Percentiles rank a stretch among this genome's conserved stretches.
phyloP scores from a whole-genome alignment of 495 filamentous ascomycete species.

The Xylaria sp. region DNA sequence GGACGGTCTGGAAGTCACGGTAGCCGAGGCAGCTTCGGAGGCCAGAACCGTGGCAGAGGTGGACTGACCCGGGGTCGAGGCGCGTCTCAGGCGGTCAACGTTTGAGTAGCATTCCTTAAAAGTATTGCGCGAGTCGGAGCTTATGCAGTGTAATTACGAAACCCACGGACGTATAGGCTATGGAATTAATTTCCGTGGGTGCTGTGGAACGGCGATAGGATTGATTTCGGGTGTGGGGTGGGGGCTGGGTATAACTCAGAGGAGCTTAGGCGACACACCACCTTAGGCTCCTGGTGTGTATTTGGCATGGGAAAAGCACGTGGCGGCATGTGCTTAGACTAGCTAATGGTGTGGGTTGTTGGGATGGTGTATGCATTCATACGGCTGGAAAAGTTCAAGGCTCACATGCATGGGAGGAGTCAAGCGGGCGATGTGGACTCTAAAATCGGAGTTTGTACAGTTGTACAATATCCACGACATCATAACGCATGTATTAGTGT shows the following conservation, averaged over 20 bases:
- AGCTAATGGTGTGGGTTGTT: conserved; percentile 34
- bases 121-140: conserved; percentile 15
- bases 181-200: conserved; percentile 50
- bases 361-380: conserved; percentile 41
- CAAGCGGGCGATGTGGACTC: conserved; percentile 37
- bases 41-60: conserved; percentile 67
- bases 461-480: conserved; percentile 40
- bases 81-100: conserved; percentile 49
- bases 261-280: conserved; percentile 17
- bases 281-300: conserved; percentile 17
- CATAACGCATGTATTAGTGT: conserved; percentile 38
- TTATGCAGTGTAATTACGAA: conserved; percentile 3
- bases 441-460: conserved; percentile 37
- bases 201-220: conserved; percentile 15
- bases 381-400: conserved; percentile 43
- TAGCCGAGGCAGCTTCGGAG: conserved; percentile 70
- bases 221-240: conserved; percentile 25
- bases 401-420: conserved; percentile 46
- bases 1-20: conserved; percentile 67
- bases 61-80: conserved; percentile 55
- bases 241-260: conserved; percentile 20
- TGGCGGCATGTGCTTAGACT: conserved; percentile 28
- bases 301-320: conserved; percentile 27
- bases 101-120: conserved; percentile 34
- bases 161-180: conserved; percentile 22